Conservation (phyloP, 257 asterid genomes). For the Plantago ovata region DNA sequence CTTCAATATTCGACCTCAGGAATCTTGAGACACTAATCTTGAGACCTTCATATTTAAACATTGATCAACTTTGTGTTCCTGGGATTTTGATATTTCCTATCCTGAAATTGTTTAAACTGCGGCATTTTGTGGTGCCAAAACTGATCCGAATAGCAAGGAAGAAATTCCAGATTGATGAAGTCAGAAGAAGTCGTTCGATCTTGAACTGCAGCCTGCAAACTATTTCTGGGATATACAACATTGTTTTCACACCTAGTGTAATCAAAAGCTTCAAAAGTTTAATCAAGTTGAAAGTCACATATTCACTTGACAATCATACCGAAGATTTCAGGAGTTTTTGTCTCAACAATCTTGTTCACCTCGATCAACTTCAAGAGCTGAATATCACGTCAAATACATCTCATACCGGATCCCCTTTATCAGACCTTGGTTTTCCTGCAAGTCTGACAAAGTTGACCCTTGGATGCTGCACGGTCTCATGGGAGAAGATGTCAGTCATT, state of each 20-base stretch:
- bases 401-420: not conserved
- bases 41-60: not conserved
- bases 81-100: not conserved
- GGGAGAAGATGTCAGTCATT: slow-evolving; percentile 2
- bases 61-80: too few relatives aligned
- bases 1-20: not conserved
- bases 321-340: not conserved
- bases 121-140: not conserved
- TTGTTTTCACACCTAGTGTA: not conserved
- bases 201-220: not conserved
- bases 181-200: not conserved
- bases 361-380: slow-evolving; percentile 1
- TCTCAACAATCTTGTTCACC: not conserved
- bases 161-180: not conserved
- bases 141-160: not conserved
- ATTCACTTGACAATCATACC: not conserved
- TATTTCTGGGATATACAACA: not conserved
- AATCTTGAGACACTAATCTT: too few relatives aligned
- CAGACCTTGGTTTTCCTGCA: not conserved
- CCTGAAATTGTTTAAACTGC: not conserved
- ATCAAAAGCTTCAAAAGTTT: not conserved
- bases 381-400: not conserved
- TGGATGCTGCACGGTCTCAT: not conserved
- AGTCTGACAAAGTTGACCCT: not conserved
- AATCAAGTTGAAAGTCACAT: not conserved